Evolutionary conservation across 495 filamentous ascomycete genomes (phyloP).

Genomic region (Penicillium robsamsonii): DNA sequence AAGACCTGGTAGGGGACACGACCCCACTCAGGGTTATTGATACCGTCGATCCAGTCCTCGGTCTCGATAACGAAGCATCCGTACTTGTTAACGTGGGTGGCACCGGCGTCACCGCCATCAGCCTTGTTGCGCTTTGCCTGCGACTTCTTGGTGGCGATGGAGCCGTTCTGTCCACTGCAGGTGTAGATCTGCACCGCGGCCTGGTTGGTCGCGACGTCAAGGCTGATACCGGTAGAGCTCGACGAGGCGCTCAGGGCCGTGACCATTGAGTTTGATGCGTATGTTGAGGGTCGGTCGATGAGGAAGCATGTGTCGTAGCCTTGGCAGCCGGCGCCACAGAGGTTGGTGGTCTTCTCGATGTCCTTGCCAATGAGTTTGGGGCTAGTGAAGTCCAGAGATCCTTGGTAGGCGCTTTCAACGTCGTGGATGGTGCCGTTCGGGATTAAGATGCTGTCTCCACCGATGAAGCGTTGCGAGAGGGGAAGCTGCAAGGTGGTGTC

Average conservation of each 20-base stretch:
- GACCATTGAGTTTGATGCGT: constrained; percentile 61
- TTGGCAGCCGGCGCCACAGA: constrained; percentile 70
- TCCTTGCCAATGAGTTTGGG: constrained; percentile 73
- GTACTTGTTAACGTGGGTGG: constrained; percentile 53
- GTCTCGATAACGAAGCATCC: constrained; percentile 69
- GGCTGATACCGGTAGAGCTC: constrained; percentile 60
- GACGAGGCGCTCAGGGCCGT: constrained; percentile 61
- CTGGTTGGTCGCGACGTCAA: constrained; percentile 74
- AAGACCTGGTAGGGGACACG: constrained; percentile 58
- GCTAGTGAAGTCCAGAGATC: constrained; percentile 72
- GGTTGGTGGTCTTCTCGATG: constrained; percentile 56
- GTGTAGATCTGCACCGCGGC: constrained; percentile 76
- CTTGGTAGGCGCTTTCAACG: constrained; percentile 55
- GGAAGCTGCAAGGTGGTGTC: constrained; percentile 72
- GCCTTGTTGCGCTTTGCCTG: constrained; percentile 51
- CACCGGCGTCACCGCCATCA: constrained; percentile 36
- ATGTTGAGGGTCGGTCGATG: constrained; percentile 61
- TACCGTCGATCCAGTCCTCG: constrained; percentile 71
- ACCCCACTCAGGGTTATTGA: constrained; percentile 79
- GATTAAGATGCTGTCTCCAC: constrained; percentile 71
- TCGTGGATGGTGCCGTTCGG: constrained; percentile 72
- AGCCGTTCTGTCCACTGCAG: constrained; percentile 71
- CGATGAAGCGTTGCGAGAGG: constrained; percentile 65
- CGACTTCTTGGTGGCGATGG: constrained; percentile 50
- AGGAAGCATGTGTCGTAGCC: constrained; percentile 78